A percentile compares a stretch with the other conserved stretches of the same genome.
These are phyloP conservation scores for Leptodermis oblonga DNA, from an alignment of 257 asterid species.

Conservation along the genomic window DNA sequence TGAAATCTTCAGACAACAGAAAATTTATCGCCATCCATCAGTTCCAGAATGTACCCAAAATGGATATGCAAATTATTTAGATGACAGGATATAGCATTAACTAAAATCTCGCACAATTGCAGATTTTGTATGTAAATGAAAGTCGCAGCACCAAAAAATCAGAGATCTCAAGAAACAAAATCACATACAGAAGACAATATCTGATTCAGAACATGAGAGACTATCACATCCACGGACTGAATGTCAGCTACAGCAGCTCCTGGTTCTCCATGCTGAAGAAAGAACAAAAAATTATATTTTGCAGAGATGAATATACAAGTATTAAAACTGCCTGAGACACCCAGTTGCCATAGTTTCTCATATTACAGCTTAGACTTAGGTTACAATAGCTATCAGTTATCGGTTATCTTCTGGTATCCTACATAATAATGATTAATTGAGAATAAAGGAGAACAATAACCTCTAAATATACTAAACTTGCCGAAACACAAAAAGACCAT, in stretches of 20 bases:
- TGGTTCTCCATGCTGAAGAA: slow-evolving; percentile 90
- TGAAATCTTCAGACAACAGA: neutral
- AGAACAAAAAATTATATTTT: slow-evolving; percentile 12
- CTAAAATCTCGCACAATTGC: neutral
- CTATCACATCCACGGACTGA: slow-evolving; percentile 82
- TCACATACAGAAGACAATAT: slow-evolving; percentile 71
- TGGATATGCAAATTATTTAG: neutral
- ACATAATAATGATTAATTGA: neutral
- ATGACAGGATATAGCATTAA: neutral
- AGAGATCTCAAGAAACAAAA: neutral
- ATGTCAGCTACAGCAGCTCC: slow-evolving; percentile 98
- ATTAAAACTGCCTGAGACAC: neutral
- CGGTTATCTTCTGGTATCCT: neutral
- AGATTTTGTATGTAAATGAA: neutral
- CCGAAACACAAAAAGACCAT: neutral
- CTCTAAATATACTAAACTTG: neutral
- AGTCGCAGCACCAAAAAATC: neutral
- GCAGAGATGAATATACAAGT: neutral
- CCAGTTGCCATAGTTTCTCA: neutral
- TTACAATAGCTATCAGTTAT: neutral
- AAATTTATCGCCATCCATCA: neutral
- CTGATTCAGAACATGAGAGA: slow-evolving; percentile 85
- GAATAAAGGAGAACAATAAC: neutral
- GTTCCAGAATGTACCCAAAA: neutral
- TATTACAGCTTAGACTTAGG: neutral